Base-by-base conservation (phyloP, 495 filamentous ascomycete genomes). In the Penicillium paxilli region DNA sequence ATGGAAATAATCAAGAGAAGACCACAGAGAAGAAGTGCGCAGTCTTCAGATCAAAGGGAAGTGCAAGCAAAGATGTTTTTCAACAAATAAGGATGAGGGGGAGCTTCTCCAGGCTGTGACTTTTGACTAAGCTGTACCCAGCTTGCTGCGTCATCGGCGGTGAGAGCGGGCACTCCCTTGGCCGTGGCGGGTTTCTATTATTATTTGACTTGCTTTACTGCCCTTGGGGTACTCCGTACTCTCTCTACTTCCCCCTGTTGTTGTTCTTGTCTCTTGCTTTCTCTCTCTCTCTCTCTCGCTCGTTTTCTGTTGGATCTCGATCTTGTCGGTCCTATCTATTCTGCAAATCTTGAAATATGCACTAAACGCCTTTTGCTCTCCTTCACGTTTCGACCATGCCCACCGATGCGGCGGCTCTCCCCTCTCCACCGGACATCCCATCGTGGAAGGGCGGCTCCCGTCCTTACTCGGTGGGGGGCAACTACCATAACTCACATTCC, bases 341-440 rank as follows among this genome's bases (percentile, higher is more conserved):
- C 21, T 42, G 21, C 40, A 4, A 1, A 11, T 46, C n/a, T n/a
- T n/a, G n/a, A 51, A 57, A 38, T 49, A 75, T 72, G 68, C 55
- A 58, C 51, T 73, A 57, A 69, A 46, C 24, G n/a, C 41, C 30
- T 19, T 49, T 10, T 53, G 32, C 11, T 53, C 37, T 54, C 33
- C 14, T 51, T 44, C 49, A 51, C 57, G 59, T 49, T 54, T 62
- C 58, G 63, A 75, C 51, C 63, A 78, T 78, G 73, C 66, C 67
- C 66, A 62, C 71, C 47, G 69, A 75, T 72, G 69, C 75, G 68
- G 69, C 72, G 58, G 61, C 71, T 57, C 52, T 77, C 55, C 72
- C 72, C 44, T 74, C 70, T 57, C 66, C 66, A 44, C 68, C 70
- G 46, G 62, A 64, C 40, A 71, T 71, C 47, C 57, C 69, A 51